phyloP scores from a whole-genome alignment of 331 rosid genomes.

The Pyracantha coccinea region DNA sequence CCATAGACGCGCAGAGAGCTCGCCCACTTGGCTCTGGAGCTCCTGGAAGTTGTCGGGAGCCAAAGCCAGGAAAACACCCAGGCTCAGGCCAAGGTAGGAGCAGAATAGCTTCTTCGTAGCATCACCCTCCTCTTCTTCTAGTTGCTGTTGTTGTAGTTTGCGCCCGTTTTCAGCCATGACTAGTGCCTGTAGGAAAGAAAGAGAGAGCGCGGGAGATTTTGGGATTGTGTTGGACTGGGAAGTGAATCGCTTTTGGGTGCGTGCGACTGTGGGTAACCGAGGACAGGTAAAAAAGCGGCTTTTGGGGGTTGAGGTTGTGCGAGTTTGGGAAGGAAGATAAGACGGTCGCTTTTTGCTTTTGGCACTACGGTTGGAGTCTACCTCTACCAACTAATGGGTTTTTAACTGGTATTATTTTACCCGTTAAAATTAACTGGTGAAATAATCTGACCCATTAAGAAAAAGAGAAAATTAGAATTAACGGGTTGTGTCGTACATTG shows the following conservation, averaged over 20 bases:
- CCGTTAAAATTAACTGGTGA: too few relatives aligned
- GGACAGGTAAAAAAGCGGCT: background rate
- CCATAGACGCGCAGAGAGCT: conserved; percentile 17
- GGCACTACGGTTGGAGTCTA: too few relatives aligned
- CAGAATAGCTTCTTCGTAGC: conserved; percentile 24
- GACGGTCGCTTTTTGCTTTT: background rate
- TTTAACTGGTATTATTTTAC: too few relatives aligned
- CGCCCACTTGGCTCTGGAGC: conserved; percentile 21
- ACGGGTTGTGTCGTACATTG: too few relatives aligned
- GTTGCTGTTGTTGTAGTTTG: background rate
- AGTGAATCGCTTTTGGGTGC: background rate
- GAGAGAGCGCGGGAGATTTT: too few relatives aligned
- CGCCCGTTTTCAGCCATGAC: conserved; percentile 6
- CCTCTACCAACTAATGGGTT: too few relatives aligned
- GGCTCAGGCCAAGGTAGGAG: conserved; percentile 50
- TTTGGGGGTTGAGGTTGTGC: background rate
- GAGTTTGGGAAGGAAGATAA: background rate
- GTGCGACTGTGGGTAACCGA: background rate
- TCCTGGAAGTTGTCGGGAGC: conserved; percentile 34
- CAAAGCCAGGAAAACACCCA: conserved; percentile 45
- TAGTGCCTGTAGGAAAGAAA: too few relatives aligned
- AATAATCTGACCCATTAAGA: too few relatives aligned
- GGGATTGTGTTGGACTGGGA: background rate
- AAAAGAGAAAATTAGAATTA: too few relatives aligned
- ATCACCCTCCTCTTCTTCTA: background rate